Base-by-base conservation (phyloP, 2,329 filamentous ascomycete genomes). In the Fusarium virguliforme region DNA sequence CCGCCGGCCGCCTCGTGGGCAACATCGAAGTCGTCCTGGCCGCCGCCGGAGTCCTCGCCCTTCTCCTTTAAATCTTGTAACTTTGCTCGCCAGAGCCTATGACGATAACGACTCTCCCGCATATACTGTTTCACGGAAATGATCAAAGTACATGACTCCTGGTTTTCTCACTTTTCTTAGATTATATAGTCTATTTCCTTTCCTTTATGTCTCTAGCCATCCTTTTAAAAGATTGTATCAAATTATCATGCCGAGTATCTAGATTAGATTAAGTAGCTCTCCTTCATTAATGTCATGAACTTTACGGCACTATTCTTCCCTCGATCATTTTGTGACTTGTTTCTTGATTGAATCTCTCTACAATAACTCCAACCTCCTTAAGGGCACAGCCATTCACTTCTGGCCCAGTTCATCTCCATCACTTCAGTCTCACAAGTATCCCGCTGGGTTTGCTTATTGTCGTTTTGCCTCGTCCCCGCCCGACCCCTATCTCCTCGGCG, bases 141-240 rank as follows among this genome's bases (percentile, higher is more conserved):
- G 50, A 35, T 53, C 28, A 53, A n/a, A 37, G 50, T 24, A 37
- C 50, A 53, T 53, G 50, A 53, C 50, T 32, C 34, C 32, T n/a
- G 32, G 30, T 34, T 35, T 51, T 22, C 30, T 18, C 18, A 34
- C 24, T 34, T 53, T 53, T 37, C n/a, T 35, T 53, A 53, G 50
- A 53, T 53, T 53, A 53, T 32, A 51, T 51, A 53, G 50, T 32
- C 30, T 53, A 51, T 53, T 53, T 46, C 41, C 41, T 46, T 46
- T 46, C 41, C 41, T 46, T 46, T 6, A 46, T 46, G 41, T 46
- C 13, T 8, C 13, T 8, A 46, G 41, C 41, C 41, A 15, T 46
- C 22, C 8, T 28, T 46, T 24, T 41, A 28, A 46, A 46, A 46
- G 41, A 46, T 46, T 46, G 41, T 46, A 8, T 15, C 41, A 46